Evolutionary conservation across 192 early-diverging fungal species (phyloP), one percentile per base, ranked within the genome.

Genomic region (Backusella tuberculispora): DNA sequence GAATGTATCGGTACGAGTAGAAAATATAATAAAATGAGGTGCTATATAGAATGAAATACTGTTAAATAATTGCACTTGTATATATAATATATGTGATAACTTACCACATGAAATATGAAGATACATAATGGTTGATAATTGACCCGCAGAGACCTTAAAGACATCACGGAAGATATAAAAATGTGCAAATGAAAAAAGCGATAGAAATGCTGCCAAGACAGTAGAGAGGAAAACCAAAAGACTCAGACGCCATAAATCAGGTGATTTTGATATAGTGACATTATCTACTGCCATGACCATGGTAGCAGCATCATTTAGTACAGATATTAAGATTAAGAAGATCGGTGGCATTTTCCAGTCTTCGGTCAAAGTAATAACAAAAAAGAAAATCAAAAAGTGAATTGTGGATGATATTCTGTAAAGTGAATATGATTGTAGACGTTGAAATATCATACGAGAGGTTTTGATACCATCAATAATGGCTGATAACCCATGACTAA

Each of bases 351-450:
- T 80, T 37, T 83, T 81, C 88, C 90, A 93, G 48, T 90, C 85
- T 53, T 84, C 87, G 4, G 78, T 83, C 8, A 91, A 75, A 63
- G 91, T 84, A 9, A 91, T 83, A n/a, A 93, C 81, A 83, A 93
- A 93, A 84, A 93, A 93, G 78, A 93, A 93, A 12, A 93, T 70
- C 74, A 93, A 76, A 72, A 93, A 93, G 71, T 93, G 92, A 56
- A 93, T 89, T 53, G 91, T 94, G 0, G 91, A 92, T 26, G 92
- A 83, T 60, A 94, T 92, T 67, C 92, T 86, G 77, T 93, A 90
- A 10, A 93, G 60, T 3, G 90, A 86, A 68, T 92, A 92, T 5
- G 87, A 89, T 17, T 89, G 83, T 83, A 93, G 86, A 19, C 92
- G 84, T 65, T 93, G 90, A 78, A 93, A 93, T 50, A 94, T 92